Evolutionary conservation across 306 rosid species (phyloP).

Genomic region (Gleditsia sinensis): DNA sequence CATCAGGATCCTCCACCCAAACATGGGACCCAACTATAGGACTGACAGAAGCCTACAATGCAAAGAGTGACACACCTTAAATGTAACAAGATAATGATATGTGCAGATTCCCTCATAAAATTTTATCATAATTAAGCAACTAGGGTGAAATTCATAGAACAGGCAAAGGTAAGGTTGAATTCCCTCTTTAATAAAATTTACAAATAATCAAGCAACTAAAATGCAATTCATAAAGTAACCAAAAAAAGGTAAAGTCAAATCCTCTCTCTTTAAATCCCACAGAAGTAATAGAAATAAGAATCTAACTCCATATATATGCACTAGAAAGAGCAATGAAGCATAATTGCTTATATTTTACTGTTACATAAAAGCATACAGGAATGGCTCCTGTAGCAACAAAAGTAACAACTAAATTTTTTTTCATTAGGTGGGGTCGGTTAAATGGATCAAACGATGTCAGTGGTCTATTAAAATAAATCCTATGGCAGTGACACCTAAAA

Average conservation of each 20-base stretch:
- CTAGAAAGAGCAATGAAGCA: neutral
- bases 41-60: constrained; percentile 60
- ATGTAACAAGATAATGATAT: neutral
- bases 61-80: constrained; percentile 27
- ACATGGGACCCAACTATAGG: constrained; percentile 64
- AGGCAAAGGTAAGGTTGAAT: neutral
- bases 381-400: too few relatives aligned
- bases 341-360: too few relatives aligned
- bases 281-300: neutral
- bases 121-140: constrained; percentile 1
- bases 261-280: too few relatives aligned
- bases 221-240: neutral
- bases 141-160: constrained; percentile 8
- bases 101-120: neutral
- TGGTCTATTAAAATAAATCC: too few relatives aligned
- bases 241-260: neutral
- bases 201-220: neutral
- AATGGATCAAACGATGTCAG: too few relatives aligned
- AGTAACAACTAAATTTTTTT: too few relatives aligned
- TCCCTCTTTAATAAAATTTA: constrained; percentile 8
- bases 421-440: too few relatives aligned
- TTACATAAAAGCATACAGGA: too few relatives aligned
- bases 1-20: constrained; percentile 81
- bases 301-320: neutral
- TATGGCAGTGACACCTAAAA: too few relatives aligned